phyloP scores from a whole-genome alignment of 345 rosid genomes.

The Microthlaspi erraticum region DNA sequence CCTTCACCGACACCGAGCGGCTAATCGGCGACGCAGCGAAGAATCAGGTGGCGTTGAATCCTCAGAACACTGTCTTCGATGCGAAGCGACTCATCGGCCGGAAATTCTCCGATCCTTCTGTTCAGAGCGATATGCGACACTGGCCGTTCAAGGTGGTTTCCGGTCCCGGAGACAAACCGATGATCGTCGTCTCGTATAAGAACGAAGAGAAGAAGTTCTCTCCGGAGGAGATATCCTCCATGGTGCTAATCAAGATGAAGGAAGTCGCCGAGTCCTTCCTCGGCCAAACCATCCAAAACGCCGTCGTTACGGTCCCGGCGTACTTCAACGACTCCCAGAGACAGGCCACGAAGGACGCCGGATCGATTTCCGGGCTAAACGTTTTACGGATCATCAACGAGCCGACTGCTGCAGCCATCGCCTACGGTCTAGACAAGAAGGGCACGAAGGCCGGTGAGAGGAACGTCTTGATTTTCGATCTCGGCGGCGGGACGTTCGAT shows the following conservation, averaged over 20 bases:
- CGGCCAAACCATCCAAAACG: conserved; percentile 41
- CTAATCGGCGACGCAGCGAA: conserved; percentile 58
- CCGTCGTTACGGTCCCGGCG: conserved; percentile 48
- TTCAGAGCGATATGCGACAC: conserved; percentile 51
- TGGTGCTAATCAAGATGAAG: conserved; percentile 47
- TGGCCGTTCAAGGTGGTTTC: conserved; percentile 55
- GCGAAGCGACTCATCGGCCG: conserved; percentile 55
- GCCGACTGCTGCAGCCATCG: conserved; percentile 53
- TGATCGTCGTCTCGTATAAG: conserved; percentile 49
- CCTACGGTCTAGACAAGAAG: conserved; percentile 50
- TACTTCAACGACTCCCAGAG: conserved; percentile 50
- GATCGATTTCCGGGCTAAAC: conserved; percentile 43
- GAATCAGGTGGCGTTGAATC: conserved; percentile 63
- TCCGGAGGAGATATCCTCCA: conserved; percentile 51
- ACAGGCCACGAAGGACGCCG: conserved; percentile 48
- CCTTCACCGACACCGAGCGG: conserved; percentile 54
- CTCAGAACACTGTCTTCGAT: conserved; percentile 60
- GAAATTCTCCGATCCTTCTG: conserved; percentile 51
- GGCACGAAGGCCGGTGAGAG: conserved; percentile 44
- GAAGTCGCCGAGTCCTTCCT: conserved; percentile 48
- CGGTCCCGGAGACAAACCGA: conserved; percentile 53
- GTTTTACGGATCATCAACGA: conserved; percentile 48
- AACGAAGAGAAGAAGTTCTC: conserved; percentile 52
- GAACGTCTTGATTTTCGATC: conserved; percentile 54
- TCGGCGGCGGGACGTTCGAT: conserved; percentile 76